These are phyloP conservation scores for Purpureocillium lavendulum DNA, from an alignment of 2,329 filamentous ascomycete genomes.

Conservation along the genomic window DNA sequence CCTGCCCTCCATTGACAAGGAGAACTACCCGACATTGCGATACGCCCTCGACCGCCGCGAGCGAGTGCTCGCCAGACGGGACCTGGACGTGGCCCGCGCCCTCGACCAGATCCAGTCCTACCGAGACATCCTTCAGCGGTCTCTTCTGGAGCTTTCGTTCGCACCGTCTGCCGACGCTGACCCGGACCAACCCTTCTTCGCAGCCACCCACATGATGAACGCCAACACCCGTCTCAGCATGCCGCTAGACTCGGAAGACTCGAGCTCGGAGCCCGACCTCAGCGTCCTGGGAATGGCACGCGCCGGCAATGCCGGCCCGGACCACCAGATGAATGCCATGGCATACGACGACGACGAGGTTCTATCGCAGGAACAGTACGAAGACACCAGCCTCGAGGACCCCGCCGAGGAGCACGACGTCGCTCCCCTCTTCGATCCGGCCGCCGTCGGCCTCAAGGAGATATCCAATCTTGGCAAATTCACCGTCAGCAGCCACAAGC, in stretches of 20 bases:
- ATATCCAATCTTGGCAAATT: conserved; percentile 79
- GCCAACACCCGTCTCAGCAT: conserved; percentile 25
- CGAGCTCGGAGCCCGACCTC: conserved; percentile 26
- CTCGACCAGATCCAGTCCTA: conserved; percentile 4
- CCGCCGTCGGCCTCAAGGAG: conserved; percentile 59
- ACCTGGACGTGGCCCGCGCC: conserved; percentile 3
- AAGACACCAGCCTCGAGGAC: conserved; percentile 20
- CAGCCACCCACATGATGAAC: conserved; percentile 19
- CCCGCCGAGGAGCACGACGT: conserved; percentile 24
- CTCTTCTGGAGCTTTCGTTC: background rate
- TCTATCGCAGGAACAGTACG: conserved; percentile 21
- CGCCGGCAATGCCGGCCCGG: conserved; percentile 12
- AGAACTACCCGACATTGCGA: conserved; percentile 15
- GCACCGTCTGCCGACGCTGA: background rate
- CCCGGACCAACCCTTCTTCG: conserved; percentile 4
- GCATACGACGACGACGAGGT: conserved; percentile 19
- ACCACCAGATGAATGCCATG: conserved; percentile 21
- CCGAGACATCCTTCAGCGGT: conserved; percentile 1
- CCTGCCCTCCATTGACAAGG: conserved; percentile 16
- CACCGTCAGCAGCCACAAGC: conserved; percentile 75
- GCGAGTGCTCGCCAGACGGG: conserved; percentile 3
- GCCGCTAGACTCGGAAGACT: conserved; percentile 26
- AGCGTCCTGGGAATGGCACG: conserved; percentile 27
- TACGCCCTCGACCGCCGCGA: conserved; percentile 9
- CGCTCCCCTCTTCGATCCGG: conserved; percentile 41